phyloP scores from a whole-genome alignment of 2,329 filamentous ascomycete genomes.

The Leptographium flavum region DNA sequence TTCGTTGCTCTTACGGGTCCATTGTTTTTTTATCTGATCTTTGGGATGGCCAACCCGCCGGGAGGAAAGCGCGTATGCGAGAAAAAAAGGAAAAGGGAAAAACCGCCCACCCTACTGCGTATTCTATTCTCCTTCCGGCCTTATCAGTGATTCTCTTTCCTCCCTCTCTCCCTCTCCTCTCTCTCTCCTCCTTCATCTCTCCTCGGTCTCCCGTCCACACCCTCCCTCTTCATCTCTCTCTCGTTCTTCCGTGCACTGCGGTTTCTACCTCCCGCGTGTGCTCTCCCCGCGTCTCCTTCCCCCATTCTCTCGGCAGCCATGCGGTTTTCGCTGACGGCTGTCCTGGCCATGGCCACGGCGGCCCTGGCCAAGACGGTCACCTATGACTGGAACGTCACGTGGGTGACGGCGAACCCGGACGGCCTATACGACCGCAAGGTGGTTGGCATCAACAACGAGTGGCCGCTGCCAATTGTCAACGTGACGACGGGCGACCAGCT shows the following conservation, averaged over 20 bases:
- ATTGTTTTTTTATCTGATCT: neutral
- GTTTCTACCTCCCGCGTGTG: neutral
- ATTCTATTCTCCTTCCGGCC: neutral
- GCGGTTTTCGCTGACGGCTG: constrained; percentile 3
- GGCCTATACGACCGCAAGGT: constrained; percentile 46
- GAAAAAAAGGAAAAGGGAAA: too few relatives aligned
- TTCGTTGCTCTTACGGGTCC: neutral
- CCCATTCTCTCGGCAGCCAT: constrained; percentile 1
- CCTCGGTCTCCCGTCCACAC: neutral
- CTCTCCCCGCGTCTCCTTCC: neutral
- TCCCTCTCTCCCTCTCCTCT: neutral
- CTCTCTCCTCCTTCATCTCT: neutral
- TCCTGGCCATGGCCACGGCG: constrained; percentile 8
- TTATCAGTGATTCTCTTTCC: neutral
- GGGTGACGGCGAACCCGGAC: constrained; percentile 61
- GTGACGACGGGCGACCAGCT: constrained; percentile 48
- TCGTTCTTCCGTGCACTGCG: too few relatives aligned
- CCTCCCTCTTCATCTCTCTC: neutral
- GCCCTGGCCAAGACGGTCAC: constrained; percentile 28
- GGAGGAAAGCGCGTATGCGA: too few relatives aligned
- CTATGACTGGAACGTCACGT: constrained; percentile 55
- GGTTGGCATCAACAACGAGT: constrained; percentile 64
- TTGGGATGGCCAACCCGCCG: too few relatives aligned
- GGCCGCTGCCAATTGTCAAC: constrained; percentile 56
- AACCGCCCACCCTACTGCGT: neutral